phyloP scores from a whole-genome alignment of 306 rosid genomes.

The Lotus japonicus region DNA sequence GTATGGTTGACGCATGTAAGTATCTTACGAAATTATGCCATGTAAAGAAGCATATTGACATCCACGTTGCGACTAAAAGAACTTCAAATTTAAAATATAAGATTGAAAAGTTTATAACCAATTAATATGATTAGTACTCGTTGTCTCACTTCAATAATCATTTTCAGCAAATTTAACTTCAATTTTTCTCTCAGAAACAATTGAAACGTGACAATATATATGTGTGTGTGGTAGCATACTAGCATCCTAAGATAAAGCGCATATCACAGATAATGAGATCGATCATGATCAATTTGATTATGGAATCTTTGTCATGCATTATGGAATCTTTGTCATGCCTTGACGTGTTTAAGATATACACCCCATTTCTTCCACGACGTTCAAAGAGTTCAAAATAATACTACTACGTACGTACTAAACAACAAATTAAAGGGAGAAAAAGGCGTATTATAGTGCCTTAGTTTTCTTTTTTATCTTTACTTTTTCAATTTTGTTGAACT shows the following conservation, averaged over 20 bases:
- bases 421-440: background rate
- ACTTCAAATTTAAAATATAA: no score
- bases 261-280: background rate
- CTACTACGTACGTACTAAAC: background rate
- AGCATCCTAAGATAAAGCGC: background rate
- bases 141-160: no score
- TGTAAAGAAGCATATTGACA: no score
- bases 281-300: background rate
- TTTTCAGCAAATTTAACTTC: no score
- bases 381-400: constrained; percentile 9
- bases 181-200: background rate
- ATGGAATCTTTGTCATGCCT: background rate
- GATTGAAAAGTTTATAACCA: no score
- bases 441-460: background rate
- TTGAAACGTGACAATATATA: background rate
- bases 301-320: background rate
- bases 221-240: background rate
- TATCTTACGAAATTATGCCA: no score
- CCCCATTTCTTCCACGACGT: background rate
- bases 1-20: no score
- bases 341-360: background rate
- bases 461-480: background rate
- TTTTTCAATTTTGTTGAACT: constrained; percentile 3
- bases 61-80: no score
- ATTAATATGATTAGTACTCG: no score